Conservation (phyloP, 2,329 filamentous ascomycete species). For the Aureobasidium sp. region DNA sequence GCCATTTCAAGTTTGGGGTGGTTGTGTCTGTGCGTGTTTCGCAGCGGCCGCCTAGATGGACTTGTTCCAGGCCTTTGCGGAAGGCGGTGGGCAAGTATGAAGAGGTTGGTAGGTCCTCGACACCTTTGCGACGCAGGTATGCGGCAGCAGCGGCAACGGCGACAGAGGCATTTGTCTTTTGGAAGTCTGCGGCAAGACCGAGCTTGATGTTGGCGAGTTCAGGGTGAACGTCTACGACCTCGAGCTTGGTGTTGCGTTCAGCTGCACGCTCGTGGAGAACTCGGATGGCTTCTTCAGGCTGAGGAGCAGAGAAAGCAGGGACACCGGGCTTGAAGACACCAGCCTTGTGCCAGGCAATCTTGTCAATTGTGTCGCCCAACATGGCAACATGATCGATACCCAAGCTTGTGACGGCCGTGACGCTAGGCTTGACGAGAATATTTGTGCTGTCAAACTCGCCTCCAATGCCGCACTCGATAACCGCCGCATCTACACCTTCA, state of each 20-base stretch:
- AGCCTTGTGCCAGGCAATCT: conserved; percentile 89
- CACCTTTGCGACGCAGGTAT: conserved; percentile 44
- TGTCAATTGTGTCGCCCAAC: conserved; percentile 67
- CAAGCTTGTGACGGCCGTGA: conserved; percentile 67
- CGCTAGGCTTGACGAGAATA: conserved; percentile 61
- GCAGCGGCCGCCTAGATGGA: conserved; percentile 67
- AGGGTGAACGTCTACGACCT: conserved; percentile 42
- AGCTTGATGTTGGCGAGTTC: conserved; percentile 42
- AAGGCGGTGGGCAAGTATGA: conserved; percentile 52
- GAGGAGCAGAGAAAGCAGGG: conserved; percentile 54
- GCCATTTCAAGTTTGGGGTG: conserved; percentile 54
- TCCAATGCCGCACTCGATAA: conserved; percentile 90
- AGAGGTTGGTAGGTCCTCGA: conserved; percentile 32
- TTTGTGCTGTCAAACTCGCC: conserved; percentile 93
- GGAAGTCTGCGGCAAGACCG: conserved; percentile 54
- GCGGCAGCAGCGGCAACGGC: conserved; percentile 51
- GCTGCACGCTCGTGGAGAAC: conserved; percentile 49
- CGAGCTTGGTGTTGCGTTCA: conserved; percentile 40
- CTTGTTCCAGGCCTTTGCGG: conserved; percentile 54
- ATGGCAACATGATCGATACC: conserved; percentile 80
- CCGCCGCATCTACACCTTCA: conserved; percentile 67
- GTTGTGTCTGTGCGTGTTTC: conserved; percentile 53
- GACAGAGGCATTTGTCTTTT: conserved; percentile 54
- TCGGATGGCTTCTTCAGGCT: conserved; percentile 45
- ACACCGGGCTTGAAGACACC: conserved; percentile 69